phyloP scores from a whole-genome alignment of 2,329 filamentous ascomycete genomes.

The Sclerotinia trifoliorum region DNA sequence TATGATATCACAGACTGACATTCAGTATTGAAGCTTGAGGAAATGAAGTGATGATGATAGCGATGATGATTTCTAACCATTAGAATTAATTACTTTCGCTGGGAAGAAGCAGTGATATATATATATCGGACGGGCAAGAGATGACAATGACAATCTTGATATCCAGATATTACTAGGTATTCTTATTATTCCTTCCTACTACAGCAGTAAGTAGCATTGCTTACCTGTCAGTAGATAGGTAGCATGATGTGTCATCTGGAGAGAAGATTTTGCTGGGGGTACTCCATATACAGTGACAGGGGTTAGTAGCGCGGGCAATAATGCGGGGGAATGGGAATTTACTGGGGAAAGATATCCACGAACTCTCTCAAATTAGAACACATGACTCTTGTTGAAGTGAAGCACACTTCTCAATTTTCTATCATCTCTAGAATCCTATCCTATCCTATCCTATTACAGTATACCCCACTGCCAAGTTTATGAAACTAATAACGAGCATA shows the following conservation, averaged over 20 bases:
- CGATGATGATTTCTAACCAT: not conserved
- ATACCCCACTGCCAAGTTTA: not conserved
- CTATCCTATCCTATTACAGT: not conserved
- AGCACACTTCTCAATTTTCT: no score
- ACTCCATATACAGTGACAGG: not conserved
- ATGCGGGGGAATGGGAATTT: constrained; percentile 1
- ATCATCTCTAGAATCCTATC: not conserved
- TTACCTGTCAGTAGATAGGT: not conserved
- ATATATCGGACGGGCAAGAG: not conserved
- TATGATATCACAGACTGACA: not conserved
- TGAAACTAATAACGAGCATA: not conserved
- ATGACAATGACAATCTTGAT: not conserved
- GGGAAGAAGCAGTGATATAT: not conserved
- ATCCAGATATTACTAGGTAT: not conserved
- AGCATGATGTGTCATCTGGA: not conserved
- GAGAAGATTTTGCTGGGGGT: not conserved
- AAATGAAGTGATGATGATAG: not conserved
- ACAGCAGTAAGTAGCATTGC: not conserved
- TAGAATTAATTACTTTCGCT: not conserved
- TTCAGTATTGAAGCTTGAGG: no score
- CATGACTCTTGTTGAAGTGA: not conserved
- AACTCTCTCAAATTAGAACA: not conserved
- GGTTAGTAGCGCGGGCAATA: not conserved
- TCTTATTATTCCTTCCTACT: no score
- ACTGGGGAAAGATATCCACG: not conserved